A percentile compares a stretch with the other conserved stretches of the same genome.
These are phyloP conservation scores for Allantophomopsis lycopodina DNA, from an alignment of 2,329 filamentous ascomycete genomes.

Conservation along the genomic window DNA sequence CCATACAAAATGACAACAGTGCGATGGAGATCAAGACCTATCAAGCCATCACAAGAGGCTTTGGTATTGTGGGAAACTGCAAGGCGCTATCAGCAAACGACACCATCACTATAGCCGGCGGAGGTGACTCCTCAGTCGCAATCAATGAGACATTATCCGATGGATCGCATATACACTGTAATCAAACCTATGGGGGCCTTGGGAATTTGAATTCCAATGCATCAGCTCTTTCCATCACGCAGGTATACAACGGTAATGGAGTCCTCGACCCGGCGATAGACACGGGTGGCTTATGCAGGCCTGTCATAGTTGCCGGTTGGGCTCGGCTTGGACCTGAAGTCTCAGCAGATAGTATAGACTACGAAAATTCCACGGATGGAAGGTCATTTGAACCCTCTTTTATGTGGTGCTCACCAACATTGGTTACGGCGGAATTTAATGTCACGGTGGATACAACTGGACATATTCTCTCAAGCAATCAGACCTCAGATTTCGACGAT, in stretches of 20 bases:
- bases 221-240: no score
- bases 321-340: slow-evolving; percentile 2
- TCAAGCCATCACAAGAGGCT: slow-evolving; percentile 16
- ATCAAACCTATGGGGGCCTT: slow-evolving; percentile 1
- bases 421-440: slow-evolving; percentile 19
- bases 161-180: no score
- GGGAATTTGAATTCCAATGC: background rate
- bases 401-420: slow-evolving; percentile 21
- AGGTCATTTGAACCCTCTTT: slow-evolving; percentile 6
- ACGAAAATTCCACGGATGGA: slow-evolving; percentile 1
- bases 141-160: slow-evolving; percentile 1
- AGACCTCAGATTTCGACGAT: slow-evolving; percentile 1
- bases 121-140: background rate
- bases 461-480: slow-evolving; percentile 11
- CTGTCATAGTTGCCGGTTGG: slow-evolving; percentile 7
- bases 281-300: slow-evolving; percentile 3
- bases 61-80: slow-evolving; percentile 22
- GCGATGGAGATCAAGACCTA: slow-evolving; percentile 4
- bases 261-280: no score
- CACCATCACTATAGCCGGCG: background rate
- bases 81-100: slow-evolving; percentile 7
- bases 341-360: background rate
- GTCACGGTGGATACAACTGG: slow-evolving; percentile 20
- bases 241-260: no score
- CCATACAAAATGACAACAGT: no score